A percentile compares a stretch with the other conserved stretches of the same genome.
Evolutionary conservation across 345 rosid species (phyloP).

Genomic region (Boechera stricta): DNA sequence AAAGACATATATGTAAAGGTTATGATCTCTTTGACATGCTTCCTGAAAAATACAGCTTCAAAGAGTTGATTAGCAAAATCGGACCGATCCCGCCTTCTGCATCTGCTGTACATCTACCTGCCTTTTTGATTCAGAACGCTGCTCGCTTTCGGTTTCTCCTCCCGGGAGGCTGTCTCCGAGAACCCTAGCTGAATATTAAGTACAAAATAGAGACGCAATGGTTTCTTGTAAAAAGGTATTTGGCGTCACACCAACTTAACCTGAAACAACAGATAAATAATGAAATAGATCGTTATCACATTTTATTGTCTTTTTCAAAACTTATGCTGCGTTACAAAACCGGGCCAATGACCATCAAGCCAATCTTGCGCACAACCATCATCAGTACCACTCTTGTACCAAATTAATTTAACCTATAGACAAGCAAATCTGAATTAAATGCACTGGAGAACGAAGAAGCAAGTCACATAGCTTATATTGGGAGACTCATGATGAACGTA

Average conservation of each 20-base stretch:
- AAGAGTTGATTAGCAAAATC: conserved; percentile 82
- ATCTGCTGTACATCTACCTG: conserved; percentile 92
- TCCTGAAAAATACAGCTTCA: conserved; percentile 81
- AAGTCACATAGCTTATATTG: not conserved
- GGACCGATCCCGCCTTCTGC: conserved; percentile 75
- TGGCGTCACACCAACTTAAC: not conserved
- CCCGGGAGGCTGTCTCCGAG: conserved; percentile 83
- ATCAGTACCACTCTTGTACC: not conserved
- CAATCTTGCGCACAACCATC: not conserved
- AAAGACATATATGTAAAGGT: conserved; percentile 69
- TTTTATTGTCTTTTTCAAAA: not conserved
- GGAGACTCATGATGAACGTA: not conserved
- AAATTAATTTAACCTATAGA: not conserved
- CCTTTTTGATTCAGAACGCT: conserved; percentile 83
- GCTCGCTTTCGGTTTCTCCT: conserved; percentile 76
- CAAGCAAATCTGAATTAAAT: not conserved
- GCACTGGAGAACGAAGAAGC: not conserved
- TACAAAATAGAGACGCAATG: not conserved
- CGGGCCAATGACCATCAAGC: not conserved
- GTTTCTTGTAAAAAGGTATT: conserved; percentile 5
- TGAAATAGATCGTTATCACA: not conserved
- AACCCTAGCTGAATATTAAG: conserved; percentile 16
- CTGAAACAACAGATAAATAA: conserved; percentile 4
- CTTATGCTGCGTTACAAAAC: not conserved
- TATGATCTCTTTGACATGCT: conserved; percentile 87